Evolutionary conservation across 805 yeast genomes (phyloP), one percentile per base, ranked within the genome.

Genomic region (Debaryomyces hansenii): DNA sequence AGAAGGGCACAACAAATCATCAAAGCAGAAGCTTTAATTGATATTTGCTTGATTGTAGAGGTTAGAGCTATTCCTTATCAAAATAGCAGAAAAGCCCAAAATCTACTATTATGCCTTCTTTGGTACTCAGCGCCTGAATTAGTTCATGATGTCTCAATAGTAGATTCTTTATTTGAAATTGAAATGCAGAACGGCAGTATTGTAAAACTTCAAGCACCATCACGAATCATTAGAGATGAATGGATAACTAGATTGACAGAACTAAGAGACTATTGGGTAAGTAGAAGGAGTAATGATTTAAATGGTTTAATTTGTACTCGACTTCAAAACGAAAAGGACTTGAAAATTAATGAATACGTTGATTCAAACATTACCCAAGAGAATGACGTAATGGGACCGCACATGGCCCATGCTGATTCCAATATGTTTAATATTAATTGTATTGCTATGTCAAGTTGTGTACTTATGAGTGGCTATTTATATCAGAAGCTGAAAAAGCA

Each of bases 401-500:
- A 81, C 18, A 63, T 74, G 2, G 70, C 83, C 0, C 34, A 60
- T 1, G 79, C 89, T 0, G 83, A 84, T 53, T 71, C 85, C 0
- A 49, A 51, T 8, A 60, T 82, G 3, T 80, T 79, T 58, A 79
- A 81, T 51, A 75, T 83, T 16, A 80, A 84, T 9, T 69, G 83
- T 3, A 60, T 81, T 42, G 74, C 92, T 0, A 71, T 85, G 64
- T 75, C 82, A 20, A 78, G 82, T 12, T 75, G 84, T 9, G 65
- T 91, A 2, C 66, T 85, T 18, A 74, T 74, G 66, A 77, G 82
- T 48, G 97, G 97, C 0, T 63, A 72, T 28, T 60, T 92, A 20
- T 90, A 78, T 58, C 82, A 82, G 52, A 91, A 90, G 56, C 74
- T 80, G 3, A 80, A 78, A 47, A 87, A 83, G 58, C 90, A 85